phyloP scores from a whole-genome alignment of 2,329 filamentous ascomycete genomes.

The Apiospora saccharicola region DNA sequence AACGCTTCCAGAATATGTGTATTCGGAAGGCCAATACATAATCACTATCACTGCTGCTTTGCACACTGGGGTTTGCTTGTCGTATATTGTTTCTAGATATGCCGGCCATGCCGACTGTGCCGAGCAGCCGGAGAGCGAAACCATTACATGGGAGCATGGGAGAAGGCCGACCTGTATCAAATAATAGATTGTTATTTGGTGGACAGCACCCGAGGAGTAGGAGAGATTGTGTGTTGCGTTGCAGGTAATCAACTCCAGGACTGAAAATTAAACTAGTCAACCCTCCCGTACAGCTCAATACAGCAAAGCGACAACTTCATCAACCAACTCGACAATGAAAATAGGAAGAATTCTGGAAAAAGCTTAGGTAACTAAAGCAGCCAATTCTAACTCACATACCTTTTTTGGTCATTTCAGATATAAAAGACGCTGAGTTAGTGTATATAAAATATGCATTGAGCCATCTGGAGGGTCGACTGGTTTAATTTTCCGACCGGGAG shows the following conservation, averaged over 20 bases:
- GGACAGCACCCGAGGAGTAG: background rate
- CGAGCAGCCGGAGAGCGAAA: background rate
- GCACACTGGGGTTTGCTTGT: background rate
- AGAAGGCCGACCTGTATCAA: background rate
- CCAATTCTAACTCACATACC: too few relatives aligned
- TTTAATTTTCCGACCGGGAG: too few relatives aligned
- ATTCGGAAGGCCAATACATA: background rate
- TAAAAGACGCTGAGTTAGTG: too few relatives aligned
- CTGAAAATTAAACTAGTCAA: too few relatives aligned
- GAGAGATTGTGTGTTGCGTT: slow-evolving; percentile 3
- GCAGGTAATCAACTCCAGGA: background rate
- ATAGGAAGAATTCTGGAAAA: too few relatives aligned
- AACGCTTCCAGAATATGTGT: background rate
- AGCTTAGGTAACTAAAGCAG: too few relatives aligned
- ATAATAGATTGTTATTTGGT: background rate
- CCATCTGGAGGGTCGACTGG: too few relatives aligned
- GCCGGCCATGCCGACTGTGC: background rate
- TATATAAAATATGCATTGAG: too few relatives aligned
- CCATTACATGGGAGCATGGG: background rate
- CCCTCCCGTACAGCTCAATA: too few relatives aligned
- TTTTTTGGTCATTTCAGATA: too few relatives aligned
- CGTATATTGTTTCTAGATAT: background rate
- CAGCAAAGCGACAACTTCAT: too few relatives aligned
- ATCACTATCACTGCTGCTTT: background rate
- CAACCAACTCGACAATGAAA: too few relatives aligned